These are phyloP conservation scores for Tricholoma saponaceum DNA, from an alignment of 768 basidiomycete species.

Conservation along the genomic window DNA sequence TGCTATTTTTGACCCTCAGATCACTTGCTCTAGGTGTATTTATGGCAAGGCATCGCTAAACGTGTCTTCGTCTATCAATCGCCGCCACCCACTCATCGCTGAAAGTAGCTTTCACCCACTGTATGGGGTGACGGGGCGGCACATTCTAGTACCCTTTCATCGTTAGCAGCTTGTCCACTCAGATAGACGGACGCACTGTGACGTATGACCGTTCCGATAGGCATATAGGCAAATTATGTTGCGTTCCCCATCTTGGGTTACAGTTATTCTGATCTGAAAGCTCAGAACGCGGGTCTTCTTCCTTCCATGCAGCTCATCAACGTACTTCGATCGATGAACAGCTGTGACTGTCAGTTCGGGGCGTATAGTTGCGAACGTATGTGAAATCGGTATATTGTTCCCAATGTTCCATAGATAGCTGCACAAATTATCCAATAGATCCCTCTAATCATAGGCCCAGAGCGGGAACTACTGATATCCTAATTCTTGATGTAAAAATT, in stretches of 20 bases:
- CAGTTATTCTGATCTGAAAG: background rate
- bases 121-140: background rate
- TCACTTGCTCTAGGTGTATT: background rate
- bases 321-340: background rate
- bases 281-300: background rate
- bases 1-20: background rate
- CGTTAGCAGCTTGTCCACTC: background rate
- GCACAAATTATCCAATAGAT: background rate
- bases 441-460: background rate
- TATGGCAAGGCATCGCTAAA: background rate
- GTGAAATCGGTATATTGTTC: background rate
- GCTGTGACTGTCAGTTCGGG: background rate
- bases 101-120: too few relatives aligned
- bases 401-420: background rate
- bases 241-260: background rate
- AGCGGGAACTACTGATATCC: background rate
- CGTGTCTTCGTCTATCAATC: background rate
- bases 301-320: background rate
- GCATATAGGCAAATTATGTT: background rate
- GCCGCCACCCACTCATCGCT: background rate
- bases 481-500: slow-evolving; percentile 63
- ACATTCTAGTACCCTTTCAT: background rate
- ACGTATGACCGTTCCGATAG: background rate
- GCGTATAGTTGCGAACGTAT: background rate
- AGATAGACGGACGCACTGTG: background rate